These are phyloP conservation scores for Pichia sp. DNA, from an alignment of 1,139 yeast genomes.

Conservation along the genomic window DNA sequence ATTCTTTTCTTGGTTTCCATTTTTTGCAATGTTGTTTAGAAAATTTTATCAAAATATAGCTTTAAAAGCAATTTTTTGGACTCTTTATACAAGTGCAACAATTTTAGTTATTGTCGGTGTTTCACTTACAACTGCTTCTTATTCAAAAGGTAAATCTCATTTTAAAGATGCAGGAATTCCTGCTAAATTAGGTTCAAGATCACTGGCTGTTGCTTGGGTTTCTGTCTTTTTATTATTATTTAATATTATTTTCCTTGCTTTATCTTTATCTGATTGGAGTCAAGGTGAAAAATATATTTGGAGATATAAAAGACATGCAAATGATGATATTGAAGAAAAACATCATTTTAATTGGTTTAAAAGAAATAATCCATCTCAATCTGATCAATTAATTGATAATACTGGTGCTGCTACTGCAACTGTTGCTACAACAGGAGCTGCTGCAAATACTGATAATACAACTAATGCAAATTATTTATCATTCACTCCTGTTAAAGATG, in stretches of 20 bases:
- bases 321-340: too few species aligned
- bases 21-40: constrained; percentile 18
- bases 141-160: constrained; percentile 52
- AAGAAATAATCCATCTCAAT: constrained; percentile 10
- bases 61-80: constrained; percentile 10
- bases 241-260: constrained; percentile 10
- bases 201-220: constrained; percentile 22
- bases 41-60: neutral
- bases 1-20: constrained; percentile 36
- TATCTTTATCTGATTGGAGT: constrained; percentile 1
- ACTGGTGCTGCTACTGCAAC: neutral
- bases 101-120: constrained; percentile 54
- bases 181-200: constrained; percentile 50
- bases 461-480: constrained; percentile 6
- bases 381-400: constrained; percentile 3
- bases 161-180: constrained; percentile 43
- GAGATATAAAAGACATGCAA: too few species aligned
- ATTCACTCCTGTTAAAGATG: constrained; percentile 9
- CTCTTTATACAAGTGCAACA: constrained; percentile 34
- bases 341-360: constrained; percentile 11
- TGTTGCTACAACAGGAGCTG: neutral
- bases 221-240: constrained; percentile 18
- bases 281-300: too few species aligned
- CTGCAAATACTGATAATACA: neutral
- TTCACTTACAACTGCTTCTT: constrained; percentile 57